phyloP scores from a whole-genome alignment of 2,329 filamentous ascomycete species.

The Neocucurbitaria cava region DNA sequence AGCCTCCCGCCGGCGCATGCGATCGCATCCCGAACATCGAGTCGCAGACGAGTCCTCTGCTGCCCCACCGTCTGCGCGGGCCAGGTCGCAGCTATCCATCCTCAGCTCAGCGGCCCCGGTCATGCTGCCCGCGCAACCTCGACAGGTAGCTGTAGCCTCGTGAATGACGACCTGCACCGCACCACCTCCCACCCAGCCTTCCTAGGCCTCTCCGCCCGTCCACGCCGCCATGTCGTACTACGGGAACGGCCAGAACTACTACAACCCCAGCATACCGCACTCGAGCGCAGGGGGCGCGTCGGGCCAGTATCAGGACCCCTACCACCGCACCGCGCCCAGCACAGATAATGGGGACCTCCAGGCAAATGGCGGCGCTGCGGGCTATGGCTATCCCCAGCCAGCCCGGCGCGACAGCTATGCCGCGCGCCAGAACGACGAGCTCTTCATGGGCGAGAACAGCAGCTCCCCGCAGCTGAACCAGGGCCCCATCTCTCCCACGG shows the following conservation, averaged over 20 bases:
- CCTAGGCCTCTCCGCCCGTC: constrained; percentile 15
- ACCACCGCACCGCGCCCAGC: constrained; percentile 67
- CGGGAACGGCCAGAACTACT: constrained; percentile 62
- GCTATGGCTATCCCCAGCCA: constrained; percentile 46
- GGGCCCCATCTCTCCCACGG: constrained; percentile 37
- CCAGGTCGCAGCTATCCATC: constrained; percentile 11
- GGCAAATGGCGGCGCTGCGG: constrained; percentile 55
- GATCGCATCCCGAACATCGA: constrained; percentile 13
- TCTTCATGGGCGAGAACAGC: constrained; percentile 61
- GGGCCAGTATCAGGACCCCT: constrained; percentile 44
- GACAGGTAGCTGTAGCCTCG: constrained; percentile 45
- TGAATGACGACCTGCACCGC: constrained; percentile 42
- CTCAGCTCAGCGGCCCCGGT: constrained; percentile 36
- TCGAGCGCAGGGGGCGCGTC: constrained; percentile 49
- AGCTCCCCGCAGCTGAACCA: constrained; percentile 39
- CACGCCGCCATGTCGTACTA: constrained; percentile 62
- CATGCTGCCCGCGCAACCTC: constrained; percentile 41
- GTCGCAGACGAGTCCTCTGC: constrained; percentile 12
- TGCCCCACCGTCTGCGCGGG: constrained; percentile 10
- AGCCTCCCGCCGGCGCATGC: constrained; percentile 19
- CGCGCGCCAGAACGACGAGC: constrained; percentile 61
- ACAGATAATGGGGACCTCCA: constrained; percentile 79
- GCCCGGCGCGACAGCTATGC: constrained; percentile 47
- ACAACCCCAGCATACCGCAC: constrained; percentile 51
- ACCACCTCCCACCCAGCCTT: constrained; percentile 21